Evolutionary conservation across 306 rosid species (phyloP), one percentile per base, ranked within the genome.

Genomic region (Pueraria montana): DNA sequence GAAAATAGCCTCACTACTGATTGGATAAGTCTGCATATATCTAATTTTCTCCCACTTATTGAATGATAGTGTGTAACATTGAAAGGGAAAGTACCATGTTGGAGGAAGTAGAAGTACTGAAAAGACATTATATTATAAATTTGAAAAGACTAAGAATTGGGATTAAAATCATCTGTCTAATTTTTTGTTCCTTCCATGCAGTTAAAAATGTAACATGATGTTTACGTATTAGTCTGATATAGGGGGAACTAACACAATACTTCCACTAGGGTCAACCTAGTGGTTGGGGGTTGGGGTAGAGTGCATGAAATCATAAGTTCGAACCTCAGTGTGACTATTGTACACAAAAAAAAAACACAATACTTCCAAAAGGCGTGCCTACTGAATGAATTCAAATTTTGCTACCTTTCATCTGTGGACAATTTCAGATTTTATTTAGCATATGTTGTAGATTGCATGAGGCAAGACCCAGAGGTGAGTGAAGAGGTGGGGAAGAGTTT

Each of bases 391-490:
- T 46, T 78, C 45, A 85, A 77, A 64, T 43, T 67, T 1, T 66
- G 55, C 24, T 27, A 73, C 17, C 21, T 10, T 77, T 68, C 36
- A 78, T 56, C 55, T 8, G 23, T 58, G 74, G 56, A 66, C 11
- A 73, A 30, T 14, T 36, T 53, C 38, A 56, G 72, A 71, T 71
- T 18, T 63, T 79, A 30, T 40, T 78, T 82, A 53, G 52, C 52
- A 17, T 55, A 46, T 23, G 30, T 18, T 13, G 6, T 49, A 89
- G 92, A 85, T 82, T 89, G 92, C 85, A 80, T 87, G 90, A 89
- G 81, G 80, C 89, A 83, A 52, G 89, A 89, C n/a, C 87, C 83
- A 72, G 86, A 70, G 55, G 84, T 83, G 83, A 85, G 80, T 85
- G 88, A 87, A 80, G 90, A 84, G 45, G 79, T 77, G 50, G 87